These are phyloP conservation scores for Aspergillus diversus DNA, from an alignment of 495 filamentous ascomycete genomes.

Conservation along the genomic window DNA sequence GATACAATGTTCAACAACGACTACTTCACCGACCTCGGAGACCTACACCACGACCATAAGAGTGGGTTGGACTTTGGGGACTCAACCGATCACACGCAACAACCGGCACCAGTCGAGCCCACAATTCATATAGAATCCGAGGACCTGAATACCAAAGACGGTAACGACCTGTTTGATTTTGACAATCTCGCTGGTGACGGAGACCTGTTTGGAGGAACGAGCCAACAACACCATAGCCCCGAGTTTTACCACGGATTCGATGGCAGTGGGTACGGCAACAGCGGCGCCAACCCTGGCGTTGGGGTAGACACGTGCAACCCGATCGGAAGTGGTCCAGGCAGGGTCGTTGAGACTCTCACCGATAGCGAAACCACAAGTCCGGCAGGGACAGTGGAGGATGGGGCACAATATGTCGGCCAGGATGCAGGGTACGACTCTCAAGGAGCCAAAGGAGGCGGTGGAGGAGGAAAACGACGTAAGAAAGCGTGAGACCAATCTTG, in stretches of 20 bases:
- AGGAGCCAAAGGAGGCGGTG: slow-evolving; percentile 27
- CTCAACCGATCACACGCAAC: slow-evolving; percentile 18
- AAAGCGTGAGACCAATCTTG: slow-evolving; percentile 33
- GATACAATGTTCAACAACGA: slow-evolving; percentile 72
- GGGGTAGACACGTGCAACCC: slow-evolving; percentile 9
- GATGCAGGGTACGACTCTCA: slow-evolving; percentile 21
- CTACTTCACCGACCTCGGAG: slow-evolving; percentile 56
- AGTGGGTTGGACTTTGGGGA: slow-evolving; percentile 32
- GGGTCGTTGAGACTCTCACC: slow-evolving; percentile 49
- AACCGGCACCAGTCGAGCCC: slow-evolving; percentile 17
- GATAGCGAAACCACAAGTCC: slow-evolving; percentile 55
- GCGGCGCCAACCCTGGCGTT: slow-evolving; percentile 15
- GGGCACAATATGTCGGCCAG: slow-evolving; percentile 14
- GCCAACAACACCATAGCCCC: slow-evolving; percentile 29
- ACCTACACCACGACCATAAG: slow-evolving; percentile 35
- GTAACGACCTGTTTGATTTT: slow-evolving; percentile 47
- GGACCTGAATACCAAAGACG: slow-evolving; percentile 31
- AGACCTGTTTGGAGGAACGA: slow-evolving; percentile 42
- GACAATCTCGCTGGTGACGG: slow-evolving; percentile 43
- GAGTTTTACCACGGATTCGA: slow-evolving; percentile 39
- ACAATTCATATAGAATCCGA: slow-evolving; percentile 21
- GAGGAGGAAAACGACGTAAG: slow-evolving; percentile 43
- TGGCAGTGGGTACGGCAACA: slow-evolving; percentile 31
- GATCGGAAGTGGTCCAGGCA: slow-evolving; percentile 26
- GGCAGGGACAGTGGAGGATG: slow-evolving; percentile 38